These are phyloP conservation scores for Symbiodinium pilosum DNA, from an alignment of 73 alveolate genomes.

Conservation along the genomic window DNA sequence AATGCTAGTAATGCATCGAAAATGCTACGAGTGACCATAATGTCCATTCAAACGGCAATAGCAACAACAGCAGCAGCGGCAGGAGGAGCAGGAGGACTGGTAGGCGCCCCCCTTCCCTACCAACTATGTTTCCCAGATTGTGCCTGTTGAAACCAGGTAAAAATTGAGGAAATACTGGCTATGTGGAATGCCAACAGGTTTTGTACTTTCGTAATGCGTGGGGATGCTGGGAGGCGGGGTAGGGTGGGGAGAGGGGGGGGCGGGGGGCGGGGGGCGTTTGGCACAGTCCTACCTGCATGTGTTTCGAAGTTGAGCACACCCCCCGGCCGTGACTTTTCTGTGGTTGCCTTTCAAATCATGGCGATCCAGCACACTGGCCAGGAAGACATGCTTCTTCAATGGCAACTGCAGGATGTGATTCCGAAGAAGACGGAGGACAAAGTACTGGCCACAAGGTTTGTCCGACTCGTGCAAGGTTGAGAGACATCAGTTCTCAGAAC, in stretches of 20 bases:
- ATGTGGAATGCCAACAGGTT: too few relatives aligned
- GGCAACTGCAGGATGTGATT: constrained; percentile 38
- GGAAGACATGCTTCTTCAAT: not conserved
- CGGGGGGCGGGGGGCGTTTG: not conserved
- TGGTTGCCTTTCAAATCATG: not conserved
- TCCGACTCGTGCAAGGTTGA: not conserved
- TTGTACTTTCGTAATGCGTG: too few relatives aligned
- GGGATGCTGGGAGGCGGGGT: too few relatives aligned
- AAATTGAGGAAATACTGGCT: too few relatives aligned
- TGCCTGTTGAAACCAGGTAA: too few relatives aligned
- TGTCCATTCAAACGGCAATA: too few relatives aligned
- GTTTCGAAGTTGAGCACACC: not conserved
- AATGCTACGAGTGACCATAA: not conserved
- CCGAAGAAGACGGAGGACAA: constrained; percentile 10
- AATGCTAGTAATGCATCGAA: not conserved
- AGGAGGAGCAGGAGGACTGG: too few relatives aligned
- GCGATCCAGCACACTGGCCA: not conserved
- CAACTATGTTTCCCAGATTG: too few relatives aligned
- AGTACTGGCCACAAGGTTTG: constrained; percentile 10
- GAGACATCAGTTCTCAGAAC: constrained; percentile 19
- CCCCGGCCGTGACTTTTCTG: not conserved
- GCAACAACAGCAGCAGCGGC: too few relatives aligned
- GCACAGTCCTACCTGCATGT: constrained; percentile 15
- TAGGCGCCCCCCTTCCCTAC: too few relatives aligned
- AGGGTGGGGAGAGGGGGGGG: too few relatives aligned